Percentiles rank a stretch among this genome's conserved stretches.
These are phyloP conservation scores for Penicillium paxilli DNA, from an alignment of 495 filamentous ascomycete species.

Conservation along the genomic window DNA sequence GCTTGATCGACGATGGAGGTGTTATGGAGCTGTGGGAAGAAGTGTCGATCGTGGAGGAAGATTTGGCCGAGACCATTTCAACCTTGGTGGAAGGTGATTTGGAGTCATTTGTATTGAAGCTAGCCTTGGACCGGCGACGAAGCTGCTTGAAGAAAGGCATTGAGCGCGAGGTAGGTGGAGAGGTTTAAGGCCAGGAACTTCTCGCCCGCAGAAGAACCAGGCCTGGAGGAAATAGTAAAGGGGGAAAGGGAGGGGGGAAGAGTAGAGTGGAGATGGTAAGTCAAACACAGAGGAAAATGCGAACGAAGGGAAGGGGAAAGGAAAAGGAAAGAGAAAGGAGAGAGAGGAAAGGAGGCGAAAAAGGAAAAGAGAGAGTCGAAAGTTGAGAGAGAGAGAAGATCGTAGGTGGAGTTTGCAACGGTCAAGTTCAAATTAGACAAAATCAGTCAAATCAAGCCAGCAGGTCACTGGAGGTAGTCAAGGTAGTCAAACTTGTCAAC, in stretches of 20 bases:
- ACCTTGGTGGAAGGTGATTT: constrained; percentile 53
- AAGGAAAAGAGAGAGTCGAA: not conserved
- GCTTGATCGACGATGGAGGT: constrained; percentile 60
- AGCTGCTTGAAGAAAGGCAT: constrained; percentile 77
- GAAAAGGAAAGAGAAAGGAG: too few relatives aligned
- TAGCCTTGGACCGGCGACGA: constrained; percentile 69
- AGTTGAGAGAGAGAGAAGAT: not conserved
- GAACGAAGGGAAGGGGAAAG: too few relatives aligned
- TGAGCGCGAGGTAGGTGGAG: constrained; percentile 5
- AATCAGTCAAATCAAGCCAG: not conserved
- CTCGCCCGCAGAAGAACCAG: constrained; percentile 12
- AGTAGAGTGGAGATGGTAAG: too few relatives aligned
- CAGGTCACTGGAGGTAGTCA: too few relatives aligned
- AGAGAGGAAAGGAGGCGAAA: too few relatives aligned
- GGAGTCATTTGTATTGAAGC: constrained; percentile 57
- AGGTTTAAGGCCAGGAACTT: constrained; percentile 10
- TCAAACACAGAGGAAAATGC: too few relatives aligned
- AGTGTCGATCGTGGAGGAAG: constrained; percentile 65
- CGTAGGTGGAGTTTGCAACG: too few relatives aligned
- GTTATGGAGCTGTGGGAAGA: constrained; percentile 55
- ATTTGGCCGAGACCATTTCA: constrained; percentile 54
- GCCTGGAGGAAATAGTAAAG: not conserved
- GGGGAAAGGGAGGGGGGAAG: not conserved
- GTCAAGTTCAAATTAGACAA: too few relatives aligned
- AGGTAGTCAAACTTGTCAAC: too few relatives aligned